Base-by-base conservation (phyloP, 2,329 filamentous ascomycete species). In the Alternaria metachromatica region DNA sequence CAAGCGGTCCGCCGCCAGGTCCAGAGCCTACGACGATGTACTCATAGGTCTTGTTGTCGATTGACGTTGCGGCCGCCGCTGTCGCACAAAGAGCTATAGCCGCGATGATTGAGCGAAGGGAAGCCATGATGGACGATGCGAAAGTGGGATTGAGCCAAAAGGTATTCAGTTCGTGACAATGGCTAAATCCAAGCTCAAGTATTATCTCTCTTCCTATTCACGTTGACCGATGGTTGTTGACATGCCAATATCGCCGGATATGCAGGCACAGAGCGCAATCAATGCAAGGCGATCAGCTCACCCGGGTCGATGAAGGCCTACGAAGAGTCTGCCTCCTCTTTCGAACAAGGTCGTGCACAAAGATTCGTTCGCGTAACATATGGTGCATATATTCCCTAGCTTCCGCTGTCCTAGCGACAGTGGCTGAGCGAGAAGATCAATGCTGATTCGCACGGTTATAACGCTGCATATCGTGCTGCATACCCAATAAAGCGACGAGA, bases 11-110 rank as follows among this genome's bases (percentile, higher is more conserved):
- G 13, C 67, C 64, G n/a, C 69, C 65, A 18, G 69, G 65, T 10
- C 69, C 64, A 44, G 67, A 67, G n/a, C 69, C 87, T 33, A 89
- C 86, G 15, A 89, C 83, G 43, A 89, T 81, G 76, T 88, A 89
- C 61, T 90, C 87, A 20, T 37, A 30, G 9, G 26, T 30, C 3
- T 10, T 33, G 11, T 30, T 33, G 3, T 30, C 20, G 6, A 50
- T 50, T 18, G 11, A 30, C 11, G 26, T 30, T 13, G 48, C 11
- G 18, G 7, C n/a, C 1, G 21, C n/a, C 4, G 11, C 26, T 23
- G 0, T 5, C 20, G 20, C 43, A 21, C 18, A 21, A 2, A 45
- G 43, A 45, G 43, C 11, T 13, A 5, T 0, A 15, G 43, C 43
- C 6, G 18, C 43, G 23, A 45, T 45, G 20, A 45, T 45, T 13